Percentiles rank a stretch among this genome's conserved stretches.
These are phyloP conservation scores for Soucietia sequanensis DNA, from an alignment of 805 yeast species.

Conservation along the genomic window DNA sequence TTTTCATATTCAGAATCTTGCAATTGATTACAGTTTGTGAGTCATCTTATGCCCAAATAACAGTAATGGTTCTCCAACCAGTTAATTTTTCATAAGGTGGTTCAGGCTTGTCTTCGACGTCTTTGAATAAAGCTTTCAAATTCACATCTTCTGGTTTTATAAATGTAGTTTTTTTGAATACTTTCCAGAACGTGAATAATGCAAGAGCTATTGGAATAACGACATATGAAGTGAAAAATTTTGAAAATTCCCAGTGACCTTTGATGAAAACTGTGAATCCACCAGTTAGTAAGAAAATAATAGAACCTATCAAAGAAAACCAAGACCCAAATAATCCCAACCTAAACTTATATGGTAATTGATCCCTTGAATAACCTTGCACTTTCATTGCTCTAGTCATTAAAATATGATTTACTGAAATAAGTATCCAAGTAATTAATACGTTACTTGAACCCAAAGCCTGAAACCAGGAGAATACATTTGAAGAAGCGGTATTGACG, in stretches of 20 bases:
- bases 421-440: slow-evolving; percentile 29
- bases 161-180: slow-evolving; percentile 29
- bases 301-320: slow-evolving; percentile 12
- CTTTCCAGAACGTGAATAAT: slow-evolving; percentile 31
- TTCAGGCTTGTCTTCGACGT: slow-evolving; percentile 27
- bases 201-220: slow-evolving; percentile 23
- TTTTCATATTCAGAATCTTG: no score
- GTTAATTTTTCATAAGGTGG: slow-evolving; percentile 19
- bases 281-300: slow-evolving; percentile 29
- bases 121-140: slow-evolving; percentile 22
- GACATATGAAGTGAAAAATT: slow-evolving; percentile 21
- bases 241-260: slow-evolving; percentile 22
- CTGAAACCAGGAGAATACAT: slow-evolving; percentile 36
- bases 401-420: slow-evolving; percentile 28
- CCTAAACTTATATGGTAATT: slow-evolving; percentile 28
- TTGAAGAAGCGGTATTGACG: slow-evolving; percentile 19
- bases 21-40: no score
- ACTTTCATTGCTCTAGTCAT: slow-evolving; percentile 37
- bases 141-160: slow-evolving; percentile 32
- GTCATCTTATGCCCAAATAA: slow-evolving; percentile 18
- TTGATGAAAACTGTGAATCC: slow-evolving; percentile 35
- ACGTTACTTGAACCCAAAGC: slow-evolving; percentile 26
- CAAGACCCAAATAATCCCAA: slow-evolving; percentile 19
- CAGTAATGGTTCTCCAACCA: slow-evolving; percentile 17
- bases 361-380: slow-evolving; percentile 33